These are phyloP conservation scores for Baorangia bicolor DNA, from an alignment of 768 basidiomycete species.

Conservation along the genomic window DNA sequence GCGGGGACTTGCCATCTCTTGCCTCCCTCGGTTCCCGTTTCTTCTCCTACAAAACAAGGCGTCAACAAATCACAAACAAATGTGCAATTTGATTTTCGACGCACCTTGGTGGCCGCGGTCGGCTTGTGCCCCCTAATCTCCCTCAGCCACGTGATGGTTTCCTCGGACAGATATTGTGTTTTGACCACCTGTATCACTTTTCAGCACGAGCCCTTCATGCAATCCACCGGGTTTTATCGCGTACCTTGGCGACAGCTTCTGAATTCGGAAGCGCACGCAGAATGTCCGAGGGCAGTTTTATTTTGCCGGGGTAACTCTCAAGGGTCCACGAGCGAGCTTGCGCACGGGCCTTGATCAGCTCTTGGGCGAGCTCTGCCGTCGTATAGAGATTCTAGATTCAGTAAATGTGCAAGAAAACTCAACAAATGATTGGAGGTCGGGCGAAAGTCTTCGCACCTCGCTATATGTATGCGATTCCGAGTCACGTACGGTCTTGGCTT, in stretches of 20 bases:
- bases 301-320: slow-evolving; percentile 74
- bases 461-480: slow-evolving; percentile 62
- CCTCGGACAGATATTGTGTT: slow-evolving; percentile 65
- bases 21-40: slow-evolving; percentile 38
- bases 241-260: slow-evolving; percentile 65
- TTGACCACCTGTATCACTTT: slow-evolving; percentile 54
- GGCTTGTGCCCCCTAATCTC: slow-evolving; percentile 45
- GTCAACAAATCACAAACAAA: slow-evolving; percentile 4
- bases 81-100: not conserved
- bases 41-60: slow-evolving; percentile 34
- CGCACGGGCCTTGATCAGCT: slow-evolving; percentile 72
- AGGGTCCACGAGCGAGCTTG: slow-evolving; percentile 70
- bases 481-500: slow-evolving; percentile 87
- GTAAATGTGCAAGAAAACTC: not conserved
- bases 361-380: slow-evolving; percentile 85
- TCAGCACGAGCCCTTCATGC: not conserved
- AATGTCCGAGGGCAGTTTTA: slow-evolving; percentile 80
- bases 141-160: slow-evolving; percentile 55
- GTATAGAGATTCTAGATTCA: slow-evolving; percentile 75
- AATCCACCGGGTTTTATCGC: not conserved
- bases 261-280: slow-evolving; percentile 65
- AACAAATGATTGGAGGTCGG: not conserved
- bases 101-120: slow-evolving; percentile 28
- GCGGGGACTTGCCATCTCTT: slow-evolving; percentile 50
- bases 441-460: slow-evolving; percentile 48